These are phyloP conservation scores for Diphasiastrum complanatum DNA, from an alignment of 83 land plant species.

Conservation along the genomic window DNA sequence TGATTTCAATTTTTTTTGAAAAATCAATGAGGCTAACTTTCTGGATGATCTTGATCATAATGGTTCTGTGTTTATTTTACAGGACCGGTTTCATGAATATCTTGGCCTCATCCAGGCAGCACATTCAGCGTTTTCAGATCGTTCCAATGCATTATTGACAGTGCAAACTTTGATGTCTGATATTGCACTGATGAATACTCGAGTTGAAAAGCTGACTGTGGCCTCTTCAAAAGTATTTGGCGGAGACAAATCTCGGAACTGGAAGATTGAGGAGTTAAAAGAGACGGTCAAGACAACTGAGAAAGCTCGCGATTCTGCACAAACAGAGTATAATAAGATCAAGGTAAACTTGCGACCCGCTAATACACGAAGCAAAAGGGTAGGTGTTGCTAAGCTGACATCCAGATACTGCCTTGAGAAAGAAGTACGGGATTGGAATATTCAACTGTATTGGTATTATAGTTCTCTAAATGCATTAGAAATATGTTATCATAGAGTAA, in stretches of 20 bases:
- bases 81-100: constrained; percentile 9
- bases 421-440: no score
- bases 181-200: background rate
- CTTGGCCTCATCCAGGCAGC: constrained; percentile 2
- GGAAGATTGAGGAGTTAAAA: constrained; percentile 6
- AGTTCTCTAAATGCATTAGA: no score
- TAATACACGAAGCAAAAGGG: no score
- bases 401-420: no score
- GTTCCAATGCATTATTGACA: constrained; percentile 7
- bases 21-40: no score
- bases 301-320: constrained; percentile 10
- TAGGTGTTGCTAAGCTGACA: no score
- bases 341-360: constrained; percentile 12
- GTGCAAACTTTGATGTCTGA: constrained; percentile 11
- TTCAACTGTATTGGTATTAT: no score
- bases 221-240: constrained; percentile 13
- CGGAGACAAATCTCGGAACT: constrained; percentile 7
- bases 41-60: no score
- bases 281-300: constrained; percentile 2
- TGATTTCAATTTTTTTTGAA: no score
- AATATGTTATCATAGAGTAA: no score
- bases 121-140: background rate
- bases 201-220: constrained; percentile 10
- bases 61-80: background rate
- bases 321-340: constrained; percentile 6